Evolutionary conservation across 257 asterid genomes (phyloP), one percentile per base, ranked within the genome.

Genomic region (Galeopsis tetrahit): DNA sequence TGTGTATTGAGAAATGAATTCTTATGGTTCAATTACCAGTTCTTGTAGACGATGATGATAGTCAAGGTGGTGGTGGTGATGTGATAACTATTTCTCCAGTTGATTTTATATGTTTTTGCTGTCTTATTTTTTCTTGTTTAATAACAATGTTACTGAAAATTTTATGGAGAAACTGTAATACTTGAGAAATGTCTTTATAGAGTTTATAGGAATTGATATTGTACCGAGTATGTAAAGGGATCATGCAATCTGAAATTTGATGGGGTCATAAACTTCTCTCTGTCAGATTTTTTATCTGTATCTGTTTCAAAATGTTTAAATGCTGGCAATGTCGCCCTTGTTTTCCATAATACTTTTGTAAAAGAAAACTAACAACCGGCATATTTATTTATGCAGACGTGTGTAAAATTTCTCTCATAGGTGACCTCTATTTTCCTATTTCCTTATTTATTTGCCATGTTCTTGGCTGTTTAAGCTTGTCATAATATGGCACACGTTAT

Each of bases 1-100:
- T 66, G 8, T 65, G 75, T 56, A 70, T 69, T 77, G 70, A 8
- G 70, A 52, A 56, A 52, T 58, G 66, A 44, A 75, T 62, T 59
- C 10, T 72, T 69, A 4, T 34, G n/a, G 40, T 14, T 69, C 57
- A 13, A 11, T 56, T 74, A 39, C 39, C 36, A 63, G 65, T 7
- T 40, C 69, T 63, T 64, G 4, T 11, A 5, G 31, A 39, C 40
- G 46, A 63, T 13, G 67, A 70, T 66, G 67, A 70, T 39, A 4
- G 28, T 4, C 15, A 57, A 28, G 17, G 53, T 46, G 52, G 58
- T 51, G 58, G 58, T n/a, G 31, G 33, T 52, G 34, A 51, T 51
- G 58, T 60, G 46, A 36, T 59, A 36, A 36, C 14, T 7, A 2
- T 65, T 49, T 43, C 53, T 35, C 63, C 33, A 68, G 66, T 11